Conservation (phyloP, 116 monocot genomes). For the Papilionanthe hybrid region DNA sequence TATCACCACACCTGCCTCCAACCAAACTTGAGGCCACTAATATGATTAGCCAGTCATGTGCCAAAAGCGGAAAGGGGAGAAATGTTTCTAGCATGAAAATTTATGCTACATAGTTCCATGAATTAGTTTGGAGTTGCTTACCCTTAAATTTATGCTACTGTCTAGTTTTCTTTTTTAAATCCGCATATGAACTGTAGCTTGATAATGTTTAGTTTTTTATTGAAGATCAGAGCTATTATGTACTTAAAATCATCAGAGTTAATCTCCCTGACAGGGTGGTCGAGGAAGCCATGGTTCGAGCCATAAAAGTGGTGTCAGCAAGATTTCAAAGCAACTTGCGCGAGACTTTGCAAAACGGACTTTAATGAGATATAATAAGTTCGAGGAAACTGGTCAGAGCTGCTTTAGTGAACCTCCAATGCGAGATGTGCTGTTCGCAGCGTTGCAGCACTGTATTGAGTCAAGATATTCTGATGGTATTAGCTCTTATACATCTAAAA, state of each 20-base stretch:
- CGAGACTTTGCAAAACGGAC: conserved; percentile 67
- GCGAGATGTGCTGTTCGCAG: conserved; percentile 32
- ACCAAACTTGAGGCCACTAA: neutral
- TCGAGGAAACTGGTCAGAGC: conserved; percentile 63
- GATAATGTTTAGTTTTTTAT: neutral
- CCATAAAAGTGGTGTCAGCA: conserved; percentile 57
- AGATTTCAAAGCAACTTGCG: conserved; percentile 62
- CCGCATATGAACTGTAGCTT: neutral
- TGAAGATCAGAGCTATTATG: neutral
- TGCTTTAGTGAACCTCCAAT: conserved; percentile 73
- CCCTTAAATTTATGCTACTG: neutral
- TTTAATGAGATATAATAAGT: conserved; percentile 59
- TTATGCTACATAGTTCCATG: neutral
- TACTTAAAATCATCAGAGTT: neutral
- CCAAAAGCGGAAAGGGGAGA: neutral
- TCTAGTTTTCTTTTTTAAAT: neutral
- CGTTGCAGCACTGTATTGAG: conserved; percentile 16
- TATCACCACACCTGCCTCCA: neutral
- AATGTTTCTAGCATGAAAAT: neutral
- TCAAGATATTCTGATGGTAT: conserved; percentile 22
- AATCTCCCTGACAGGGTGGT: conserved; percentile 40
- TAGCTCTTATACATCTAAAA: neutral
- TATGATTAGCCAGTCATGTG: neutral
- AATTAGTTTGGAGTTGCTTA: neutral
- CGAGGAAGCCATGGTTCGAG: conserved; percentile 49